Conservation (phyloP, 2,329 filamentous ascomycete species). For the Aspergillus oerlinghausenensis region DNA sequence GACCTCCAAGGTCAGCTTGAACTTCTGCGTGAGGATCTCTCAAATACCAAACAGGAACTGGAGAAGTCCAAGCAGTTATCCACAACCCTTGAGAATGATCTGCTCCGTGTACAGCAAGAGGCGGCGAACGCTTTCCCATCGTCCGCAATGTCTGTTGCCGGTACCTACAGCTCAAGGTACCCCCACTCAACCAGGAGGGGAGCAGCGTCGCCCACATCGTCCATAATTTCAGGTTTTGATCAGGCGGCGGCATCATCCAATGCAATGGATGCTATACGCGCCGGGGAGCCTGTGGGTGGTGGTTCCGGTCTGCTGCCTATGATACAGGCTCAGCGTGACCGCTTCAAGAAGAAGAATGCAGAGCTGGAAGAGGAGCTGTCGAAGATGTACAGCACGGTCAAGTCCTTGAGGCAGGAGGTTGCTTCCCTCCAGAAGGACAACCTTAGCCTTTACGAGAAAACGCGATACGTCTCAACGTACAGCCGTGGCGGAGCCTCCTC, state of each 20-base stretch:
- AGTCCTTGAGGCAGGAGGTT: slow-evolving; percentile 83
- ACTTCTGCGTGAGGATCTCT: slow-evolving; percentile 76
- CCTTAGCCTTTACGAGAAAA: slow-evolving; percentile 93
- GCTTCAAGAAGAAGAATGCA: slow-evolving; percentile 92
- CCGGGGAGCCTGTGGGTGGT: slow-evolving; percentile 65
- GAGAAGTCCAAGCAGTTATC: slow-evolving; percentile 81
- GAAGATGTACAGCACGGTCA: slow-evolving; percentile 74
- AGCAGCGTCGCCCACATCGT: slow-evolving; percentile 82
- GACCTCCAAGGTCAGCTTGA: slow-evolving; percentile 79
- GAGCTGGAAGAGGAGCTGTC: slow-evolving; percentile 89
- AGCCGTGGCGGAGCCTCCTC: slow-evolving; percentile 63
- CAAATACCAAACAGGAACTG: slow-evolving; percentile 76
- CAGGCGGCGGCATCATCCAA: slow-evolving; percentile 51
- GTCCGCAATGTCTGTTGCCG: slow-evolving; percentile 85
- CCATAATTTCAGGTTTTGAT: slow-evolving; percentile 96
- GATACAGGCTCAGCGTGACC: slow-evolving; percentile 95
- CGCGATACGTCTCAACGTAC: slow-evolving; percentile 91
- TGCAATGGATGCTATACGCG: slow-evolving; percentile 56
- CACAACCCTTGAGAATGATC: slow-evolving; percentile 84
- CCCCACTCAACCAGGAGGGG: slow-evolving; percentile 67
- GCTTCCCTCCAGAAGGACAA: slow-evolving; percentile 94
- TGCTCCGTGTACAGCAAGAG: slow-evolving; percentile 81
- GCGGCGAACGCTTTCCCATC: slow-evolving; percentile 74
- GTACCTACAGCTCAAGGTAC: slow-evolving; percentile 79
- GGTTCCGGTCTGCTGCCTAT: slow-evolving; percentile 91